Evolutionary conservation across 768 basidiomycete species (phyloP).

Genomic region (Hericium rajendrae): DNA sequence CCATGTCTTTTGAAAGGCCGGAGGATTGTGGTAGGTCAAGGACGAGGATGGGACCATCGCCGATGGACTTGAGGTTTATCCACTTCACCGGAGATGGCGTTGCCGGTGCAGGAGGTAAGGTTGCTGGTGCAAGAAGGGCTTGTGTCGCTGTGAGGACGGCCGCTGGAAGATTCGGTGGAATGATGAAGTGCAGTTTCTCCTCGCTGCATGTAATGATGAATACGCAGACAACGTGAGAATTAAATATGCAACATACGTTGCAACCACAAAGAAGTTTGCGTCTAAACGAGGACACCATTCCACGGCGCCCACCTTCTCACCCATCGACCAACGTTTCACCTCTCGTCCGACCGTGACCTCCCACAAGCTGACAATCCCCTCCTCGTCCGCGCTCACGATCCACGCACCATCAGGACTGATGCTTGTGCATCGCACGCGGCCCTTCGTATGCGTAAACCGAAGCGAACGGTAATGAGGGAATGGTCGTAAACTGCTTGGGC

Average conservation of each 20-base stretch:
- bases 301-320: slow-evolving; percentile 68
- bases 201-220: slow-evolving; percentile 40
- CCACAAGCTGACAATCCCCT: slow-evolving; percentile 81
- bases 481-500: slow-evolving; percentile 81
- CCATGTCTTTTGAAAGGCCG: slow-evolving; percentile 66
- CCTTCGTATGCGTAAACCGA: slow-evolving; percentile 54
- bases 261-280: slow-evolving; percentile 68
- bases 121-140: slow-evolving; percentile 50
- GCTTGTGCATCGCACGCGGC: slow-evolving; percentile 64
- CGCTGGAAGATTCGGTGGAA: slow-evolving; percentile 69
- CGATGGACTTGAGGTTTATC: slow-evolving; percentile 37
- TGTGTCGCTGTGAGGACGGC: slow-evolving; percentile 49
- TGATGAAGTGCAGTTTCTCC: slow-evolving; percentile 67
- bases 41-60: slow-evolving; percentile 45
- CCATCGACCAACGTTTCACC: slow-evolving; percentile 79
- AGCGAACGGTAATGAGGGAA: slow-evolving; percentile 87
- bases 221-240: neutral
- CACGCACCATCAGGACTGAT: slow-evolving; percentile 86
- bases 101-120: slow-evolving; percentile 47
- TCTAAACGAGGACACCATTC: slow-evolving; percentile 93
- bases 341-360: slow-evolving; percentile 85
- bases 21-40: slow-evolving; percentile 55
- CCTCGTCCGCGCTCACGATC: slow-evolving; percentile 88
- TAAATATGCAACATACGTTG: slow-evolving; percentile 46
- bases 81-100: slow-evolving; percentile 65